Evolutionary conservation across 805 yeast species (phyloP).

Genomic region (Pichia insulana): DNA sequence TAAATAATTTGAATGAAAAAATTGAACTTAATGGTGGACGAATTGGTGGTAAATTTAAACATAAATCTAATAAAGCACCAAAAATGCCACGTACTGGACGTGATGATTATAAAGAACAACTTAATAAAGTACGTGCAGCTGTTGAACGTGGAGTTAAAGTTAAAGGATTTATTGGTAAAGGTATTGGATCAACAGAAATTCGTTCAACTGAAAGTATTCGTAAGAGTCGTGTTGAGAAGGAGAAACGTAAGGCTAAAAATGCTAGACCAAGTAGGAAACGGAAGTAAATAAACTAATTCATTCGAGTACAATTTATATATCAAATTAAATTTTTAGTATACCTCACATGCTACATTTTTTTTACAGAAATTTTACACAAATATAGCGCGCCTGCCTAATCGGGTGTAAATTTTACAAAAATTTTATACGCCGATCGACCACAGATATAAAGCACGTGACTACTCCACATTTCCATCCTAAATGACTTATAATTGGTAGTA

Average conservation of each 20-base stretch:
- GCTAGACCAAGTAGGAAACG: conserved; percentile 59
- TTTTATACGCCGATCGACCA: too few species aligned
- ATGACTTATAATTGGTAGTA: too few species aligned
- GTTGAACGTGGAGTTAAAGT: conserved; percentile 63
- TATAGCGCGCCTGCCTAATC: too few species aligned
- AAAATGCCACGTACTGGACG: conserved; percentile 83
- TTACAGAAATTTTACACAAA: too few species aligned
- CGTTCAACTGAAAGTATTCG: conserved; percentile 67
- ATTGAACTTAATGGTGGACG: conserved; percentile 29
- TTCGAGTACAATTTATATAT: too few species aligned
- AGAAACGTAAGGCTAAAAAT: conserved; percentile 73
- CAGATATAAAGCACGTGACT: too few species aligned
- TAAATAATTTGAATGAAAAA: conserved; percentile 22
- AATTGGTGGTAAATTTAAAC: conserved; percentile 52
- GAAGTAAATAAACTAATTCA: too few species aligned
- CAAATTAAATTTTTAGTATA: too few species aligned
- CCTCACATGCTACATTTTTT: too few species aligned
- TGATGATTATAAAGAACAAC: conserved; percentile 77
- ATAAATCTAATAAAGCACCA: conserved; percentile 71
- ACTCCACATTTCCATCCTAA: too few species aligned
- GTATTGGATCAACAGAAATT: conserved; percentile 47
- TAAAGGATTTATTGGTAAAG: conserved; percentile 50
- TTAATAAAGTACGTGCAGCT: conserved; percentile 76
- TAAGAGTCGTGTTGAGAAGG: conserved; percentile 60
- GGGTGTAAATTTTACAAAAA: too few species aligned